A percentile compares a stretch with the other conserved stretches of the same genome.
These are phyloP conservation scores for Spirogloea muscicola DNA, from an alignment of 139 green algal species.

Conservation along the genomic window DNA sequence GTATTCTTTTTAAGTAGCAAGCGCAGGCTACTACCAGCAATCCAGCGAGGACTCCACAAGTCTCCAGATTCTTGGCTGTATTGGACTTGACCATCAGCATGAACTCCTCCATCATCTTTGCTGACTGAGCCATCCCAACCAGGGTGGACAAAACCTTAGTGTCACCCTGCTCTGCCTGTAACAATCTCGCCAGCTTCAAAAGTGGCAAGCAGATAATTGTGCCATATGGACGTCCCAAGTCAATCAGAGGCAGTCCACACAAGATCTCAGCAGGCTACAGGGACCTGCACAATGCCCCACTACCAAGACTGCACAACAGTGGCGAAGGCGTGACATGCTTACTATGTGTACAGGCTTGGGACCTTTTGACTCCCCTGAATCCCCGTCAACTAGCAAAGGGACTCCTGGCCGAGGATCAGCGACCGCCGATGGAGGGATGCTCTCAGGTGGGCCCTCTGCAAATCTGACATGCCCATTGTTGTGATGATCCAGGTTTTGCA, in stretches of 20 bases:
- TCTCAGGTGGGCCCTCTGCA: no score
- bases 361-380: conserved; percentile 3
- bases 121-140: conserved; percentile 1
- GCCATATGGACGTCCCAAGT: no score
- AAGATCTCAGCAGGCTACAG: no score
- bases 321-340: no score
- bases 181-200: neutral
- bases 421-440: conserved; percentile 1
- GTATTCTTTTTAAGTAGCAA: no score
- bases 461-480: no score
- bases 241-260: no score
- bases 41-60: conserved; percentile 81
- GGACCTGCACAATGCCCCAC: neutral
- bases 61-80: conserved; percentile 74
- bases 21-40: no score
- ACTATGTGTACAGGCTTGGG: conserved; percentile 25
- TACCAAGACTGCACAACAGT: no score
- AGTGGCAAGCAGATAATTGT: neutral
- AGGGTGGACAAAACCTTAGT: neutral
- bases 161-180: neutral
- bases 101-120: conserved; percentile 49
- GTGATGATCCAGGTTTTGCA: no score
- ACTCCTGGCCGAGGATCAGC: conserved; percentile 15
- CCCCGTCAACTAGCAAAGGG: neutral
- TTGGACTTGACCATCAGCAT: conserved; percentile 55